A percentile compares a stretch with the other conserved stretches of the same genome.
Evolutionary conservation across 73 alveolate genomes (phyloP).

Genomic region (Tetrahymena thermophila): DNA sequence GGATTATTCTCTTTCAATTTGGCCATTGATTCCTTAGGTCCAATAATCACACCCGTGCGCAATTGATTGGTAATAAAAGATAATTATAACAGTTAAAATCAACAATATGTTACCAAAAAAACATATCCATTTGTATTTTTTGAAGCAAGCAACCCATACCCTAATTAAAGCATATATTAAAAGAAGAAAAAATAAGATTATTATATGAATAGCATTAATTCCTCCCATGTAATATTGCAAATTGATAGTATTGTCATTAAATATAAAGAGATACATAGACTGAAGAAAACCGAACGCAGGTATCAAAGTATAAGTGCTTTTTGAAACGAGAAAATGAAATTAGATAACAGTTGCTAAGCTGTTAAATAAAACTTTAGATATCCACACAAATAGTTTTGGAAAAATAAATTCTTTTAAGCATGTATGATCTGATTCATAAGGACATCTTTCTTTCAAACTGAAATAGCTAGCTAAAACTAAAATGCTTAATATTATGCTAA

Average conservation of each 20-base stretch:
- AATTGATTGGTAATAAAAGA: background rate
- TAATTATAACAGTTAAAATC: background rate
- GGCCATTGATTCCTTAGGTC: slow-evolving; percentile 16
- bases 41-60: background rate
- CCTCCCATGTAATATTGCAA: background rate
- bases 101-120: background rate
- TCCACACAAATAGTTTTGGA: background rate
- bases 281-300: background rate
- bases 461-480: background rate
- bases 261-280: background rate
- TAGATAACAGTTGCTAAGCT: background rate
- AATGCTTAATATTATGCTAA: background rate
- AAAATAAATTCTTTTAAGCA: background rate
- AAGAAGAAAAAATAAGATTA: background rate
- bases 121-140: background rate
- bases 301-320: background rate
- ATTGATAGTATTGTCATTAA: background rate
- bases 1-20: background rate
- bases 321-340: background rate
- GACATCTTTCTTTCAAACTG: background rate
- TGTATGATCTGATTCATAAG: background rate
- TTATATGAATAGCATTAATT: background rate
- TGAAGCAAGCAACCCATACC: background rate
- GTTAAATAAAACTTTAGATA: background rate
- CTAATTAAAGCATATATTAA: background rate